Evolutionary conservation across 192 early-diverging fungal species (phyloP).

Genomic region (Linnemannia elongata): DNA sequence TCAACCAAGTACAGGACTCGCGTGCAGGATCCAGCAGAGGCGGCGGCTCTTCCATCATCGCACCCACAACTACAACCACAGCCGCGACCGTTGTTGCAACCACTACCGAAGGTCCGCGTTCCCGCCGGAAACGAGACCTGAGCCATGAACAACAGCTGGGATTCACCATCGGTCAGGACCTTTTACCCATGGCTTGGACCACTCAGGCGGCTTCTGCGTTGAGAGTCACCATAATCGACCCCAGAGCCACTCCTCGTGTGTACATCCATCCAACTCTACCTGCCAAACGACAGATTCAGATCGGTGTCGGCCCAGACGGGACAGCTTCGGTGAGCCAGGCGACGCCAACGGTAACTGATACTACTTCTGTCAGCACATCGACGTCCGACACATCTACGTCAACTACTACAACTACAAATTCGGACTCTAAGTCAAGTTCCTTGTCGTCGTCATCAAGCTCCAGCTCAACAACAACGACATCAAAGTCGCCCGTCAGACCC

Average conservation of each 20-base stretch:
- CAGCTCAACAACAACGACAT: neutral
- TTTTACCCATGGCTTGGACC: neutral
- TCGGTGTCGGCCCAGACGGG: neutral
- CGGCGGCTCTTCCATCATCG: neutral
- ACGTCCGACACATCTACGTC: neutral
- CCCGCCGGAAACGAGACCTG: neutral
- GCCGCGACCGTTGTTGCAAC: neutral
- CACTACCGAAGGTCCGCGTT: slow-evolving; percentile 35
- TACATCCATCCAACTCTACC: neutral
- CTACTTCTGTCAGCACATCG: neutral
- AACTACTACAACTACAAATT: slow-evolving; percentile 14
- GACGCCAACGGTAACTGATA: neutral
- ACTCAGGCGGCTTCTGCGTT: neutral
- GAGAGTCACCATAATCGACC: neutral
- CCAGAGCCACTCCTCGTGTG: neutral
- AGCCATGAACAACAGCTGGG: neutral
- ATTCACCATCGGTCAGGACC: neutral
- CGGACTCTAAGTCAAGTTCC: neutral
- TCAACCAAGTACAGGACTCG: slow-evolving; percentile 25
- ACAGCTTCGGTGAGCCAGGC: neutral
- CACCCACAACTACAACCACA: neutral
- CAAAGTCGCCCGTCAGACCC: neutral
- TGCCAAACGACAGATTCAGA: neutral
- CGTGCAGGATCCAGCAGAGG: neutral
- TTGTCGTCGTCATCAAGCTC: neutral